Base-by-base conservation (phyloP, 73 alveolate species). In the Breviolum minutum region DNA sequence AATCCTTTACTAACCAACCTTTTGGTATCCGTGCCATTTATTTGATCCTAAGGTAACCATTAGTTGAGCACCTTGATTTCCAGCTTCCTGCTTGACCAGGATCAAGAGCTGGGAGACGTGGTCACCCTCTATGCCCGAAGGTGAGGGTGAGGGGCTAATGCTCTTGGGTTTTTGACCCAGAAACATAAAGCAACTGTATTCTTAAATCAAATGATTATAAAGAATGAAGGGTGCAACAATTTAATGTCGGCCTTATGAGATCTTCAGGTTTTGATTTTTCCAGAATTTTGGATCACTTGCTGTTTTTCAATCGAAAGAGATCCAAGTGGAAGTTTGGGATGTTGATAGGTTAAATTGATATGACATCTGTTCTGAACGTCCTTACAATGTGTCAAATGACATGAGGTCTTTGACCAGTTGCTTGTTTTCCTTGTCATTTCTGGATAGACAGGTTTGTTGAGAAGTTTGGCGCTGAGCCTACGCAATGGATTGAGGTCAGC, bases 51-150 rank as follows among this genome's bases (percentile, higher is more conserved):
- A n/a, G n/a, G n/a, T n/a, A n/a, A n/a, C n/a, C n/a, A n/a, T n/a
- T n/a, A n/a, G 54, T 40, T 40, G 54, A n/a, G n/a, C 54, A 40
- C 5, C 54, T 40, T 40, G 54, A 40, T 40, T 0, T 0, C 0
- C 0, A 40, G 54, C 54, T 40, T 40, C 0, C 0, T 40, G 54
- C 54, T 40, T 40, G 54, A 40, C 26, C 89, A 91, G 97, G 97
- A 91, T 30, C 29, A 66, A 5, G 97, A 91, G 20, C 80, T 91
- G 62, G 76, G 89, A 5, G 89, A 91, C 27, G 22, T 91, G 61
- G 32, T 61, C 60, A 24, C 97, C 22, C 88, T 91, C 63, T 91
- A 91, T 48, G 88, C 97, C 26, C 88, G 64, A 7, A 79, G 97
- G 97, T 63, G 70, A 2, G 27, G 8, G 60, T 13, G 84, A 27